Base-by-base conservation (phyloP, 1,284 basidiomycete species). In the Termitomyces sp. region DNA sequence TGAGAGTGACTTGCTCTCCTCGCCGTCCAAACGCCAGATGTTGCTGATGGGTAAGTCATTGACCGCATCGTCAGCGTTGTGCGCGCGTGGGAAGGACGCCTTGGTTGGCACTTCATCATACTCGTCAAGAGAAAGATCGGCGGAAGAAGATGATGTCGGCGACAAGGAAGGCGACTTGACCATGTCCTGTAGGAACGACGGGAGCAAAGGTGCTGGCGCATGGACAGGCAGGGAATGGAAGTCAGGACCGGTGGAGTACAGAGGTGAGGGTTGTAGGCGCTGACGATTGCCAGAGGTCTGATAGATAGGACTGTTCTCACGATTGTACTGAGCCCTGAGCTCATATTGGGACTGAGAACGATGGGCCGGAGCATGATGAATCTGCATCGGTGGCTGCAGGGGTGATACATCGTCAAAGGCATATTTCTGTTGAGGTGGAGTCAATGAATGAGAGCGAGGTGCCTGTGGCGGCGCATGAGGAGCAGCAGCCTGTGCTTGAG, bases 121-220 rank as follows among this genome's bases (percentile, higher is more conserved):
- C 54, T 80, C 84, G 62, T 86, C 84, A 33, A 81, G 71, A 2
- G 83, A 83, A 39, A 86, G 67, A 53, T 86, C 85, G 5, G 82
- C 80, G 2, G 82, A 84, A 1, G 83, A 82, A 3, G 81, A 76
- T 21, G 82, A 83, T 2, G 83, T 73, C 3, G 84, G 76, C 13
- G 84, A 85, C 47, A 80, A 73, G 3, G 83, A 78, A 13, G 84
- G 82, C 0, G 83, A 80, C 63, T 82, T 80, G 15, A 87, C 78
- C 34, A 88, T 83, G 57, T 88, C 83, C 64, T 86, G 83, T 56
- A 90, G 67, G 73, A 88, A 89, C 4, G 86, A 81, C 1, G 87
- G 87, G 12, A 90, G 73, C 38, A 88, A 73, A 15, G 77, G 80
- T 3, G 74, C 77, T 3, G 78, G 74, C 0, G 72, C 71, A 52